A percentile compares a stretch with the other conserved stretches of the same genome.
Conservation (phyloP, 2,329 filamentous ascomycete species). For the Thelonectria discophora region DNA sequence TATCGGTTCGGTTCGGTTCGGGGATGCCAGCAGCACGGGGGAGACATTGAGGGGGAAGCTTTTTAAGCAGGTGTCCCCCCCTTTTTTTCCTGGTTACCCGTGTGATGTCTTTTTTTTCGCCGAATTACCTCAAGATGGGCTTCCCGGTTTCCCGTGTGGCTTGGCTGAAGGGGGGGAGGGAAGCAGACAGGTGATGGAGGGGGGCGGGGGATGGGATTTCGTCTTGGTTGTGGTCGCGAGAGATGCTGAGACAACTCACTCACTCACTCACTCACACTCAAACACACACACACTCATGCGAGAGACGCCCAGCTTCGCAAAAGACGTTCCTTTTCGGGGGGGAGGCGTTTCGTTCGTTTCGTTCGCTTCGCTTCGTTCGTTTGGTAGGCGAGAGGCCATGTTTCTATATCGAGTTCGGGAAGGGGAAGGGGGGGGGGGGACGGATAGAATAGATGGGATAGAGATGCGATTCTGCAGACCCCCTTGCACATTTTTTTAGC, state of each 20-base stretch:
- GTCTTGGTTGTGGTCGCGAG: not conserved
- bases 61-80: slow-evolving; percentile 40
- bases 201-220: not conserved
- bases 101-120: not conserved
- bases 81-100: not conserved
- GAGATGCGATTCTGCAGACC: slow-evolving; percentile 24
- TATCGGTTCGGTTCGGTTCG: slow-evolving; percentile 36
- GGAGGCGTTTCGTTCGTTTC: too few species aligned
- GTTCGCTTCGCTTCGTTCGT: too few species aligned
- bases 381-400: slow-evolving; percentile 11
- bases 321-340: not conserved
- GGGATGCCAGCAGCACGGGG: slow-evolving; percentile 27
- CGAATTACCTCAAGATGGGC: slow-evolving; percentile 15
- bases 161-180: not conserved
- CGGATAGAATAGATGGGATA: too few species aligned
- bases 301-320: too few species aligned
- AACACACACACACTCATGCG: not conserved
- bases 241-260: slow-evolving; percentile 14
- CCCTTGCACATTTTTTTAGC: not conserved
- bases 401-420: slow-evolving; percentile 21
- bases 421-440: not conserved
- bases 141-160: slow-evolving; percentile 10
- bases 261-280: slow-evolving; percentile 10
- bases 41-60: slow-evolving; percentile 42
- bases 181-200: too few species aligned